Percentiles rank a stretch among this genome's conserved stretches.
phyloP scores from a whole-genome alignment of 2,329 filamentous ascomycete genomes.

The Talaromyces sp. region DNA sequence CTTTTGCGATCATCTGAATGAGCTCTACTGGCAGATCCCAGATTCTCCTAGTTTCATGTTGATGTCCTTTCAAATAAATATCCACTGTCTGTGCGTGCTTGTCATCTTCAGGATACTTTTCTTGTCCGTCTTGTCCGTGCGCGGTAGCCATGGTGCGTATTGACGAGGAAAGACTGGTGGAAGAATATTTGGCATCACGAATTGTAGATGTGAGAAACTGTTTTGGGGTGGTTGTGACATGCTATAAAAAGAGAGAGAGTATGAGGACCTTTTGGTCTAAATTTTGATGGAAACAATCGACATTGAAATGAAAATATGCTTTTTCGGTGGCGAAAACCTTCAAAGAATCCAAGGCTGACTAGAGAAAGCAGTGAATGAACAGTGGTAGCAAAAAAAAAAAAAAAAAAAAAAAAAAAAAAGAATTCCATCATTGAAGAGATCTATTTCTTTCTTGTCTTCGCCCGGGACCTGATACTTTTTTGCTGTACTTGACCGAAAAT shows the following conservation, averaged over 20 bases:
- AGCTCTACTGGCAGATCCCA: constrained; percentile 1
- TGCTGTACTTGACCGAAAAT: too few species aligned
- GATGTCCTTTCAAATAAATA: not conserved
- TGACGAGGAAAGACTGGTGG: not conserved
- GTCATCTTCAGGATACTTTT: not conserved
- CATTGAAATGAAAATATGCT: too few species aligned
- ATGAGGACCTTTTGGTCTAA: not conserved
- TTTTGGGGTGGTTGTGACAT: not conserved
- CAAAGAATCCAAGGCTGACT: too few species aligned
- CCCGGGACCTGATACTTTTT: too few species aligned
- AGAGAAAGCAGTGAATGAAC: too few species aligned
- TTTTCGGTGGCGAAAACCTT: too few species aligned
- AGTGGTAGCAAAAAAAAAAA: too few species aligned
- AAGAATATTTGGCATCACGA: not conserved
- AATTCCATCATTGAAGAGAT: too few species aligned
- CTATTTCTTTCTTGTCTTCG: too few species aligned
- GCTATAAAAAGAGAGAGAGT: not conserved
- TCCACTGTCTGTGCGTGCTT: not conserved
- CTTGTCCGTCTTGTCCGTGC: not conserved
- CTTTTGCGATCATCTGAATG: not conserved
- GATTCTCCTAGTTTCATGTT: not conserved
- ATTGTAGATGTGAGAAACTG: not conserved
- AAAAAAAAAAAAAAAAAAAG: too few species aligned
- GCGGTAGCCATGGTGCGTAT: not conserved
- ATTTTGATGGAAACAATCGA: not conserved